phyloP scores from a whole-genome alignment of 257 asterid genomes.

The Lithospermum erythrorhizon region DNA sequence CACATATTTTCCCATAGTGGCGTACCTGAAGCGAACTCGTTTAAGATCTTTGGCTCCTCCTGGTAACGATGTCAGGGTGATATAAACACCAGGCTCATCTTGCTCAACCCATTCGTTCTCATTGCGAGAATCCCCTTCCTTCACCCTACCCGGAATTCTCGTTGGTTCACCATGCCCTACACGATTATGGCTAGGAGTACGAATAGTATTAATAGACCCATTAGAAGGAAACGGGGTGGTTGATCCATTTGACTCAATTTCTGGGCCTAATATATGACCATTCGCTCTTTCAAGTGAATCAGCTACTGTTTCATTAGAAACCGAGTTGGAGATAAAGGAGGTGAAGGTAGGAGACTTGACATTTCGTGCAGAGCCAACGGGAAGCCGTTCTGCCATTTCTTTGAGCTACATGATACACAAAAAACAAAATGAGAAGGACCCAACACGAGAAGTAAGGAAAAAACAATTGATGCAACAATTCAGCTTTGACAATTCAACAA shows the following conservation, averaged over 20 bases:
- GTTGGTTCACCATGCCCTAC: conserved; percentile 40
- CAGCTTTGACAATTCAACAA: too few relatives aligned
- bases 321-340: conserved; percentile 32
- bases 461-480: conserved; percentile 1
- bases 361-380: conserved; percentile 83
- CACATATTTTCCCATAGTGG: background rate
- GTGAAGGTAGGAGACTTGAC: conserved; percentile 56
- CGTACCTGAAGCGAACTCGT: conserved; percentile 97
- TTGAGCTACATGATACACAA: conserved; percentile 46
- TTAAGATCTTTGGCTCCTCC: conserved; percentile 89
- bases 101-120: conserved; percentile 97
- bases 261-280: conserved; percentile 45
- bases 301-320: conserved; percentile 37
- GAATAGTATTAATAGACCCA: conserved; percentile 45
- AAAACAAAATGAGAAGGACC: conserved; percentile 7
- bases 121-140: conserved; percentile 57
- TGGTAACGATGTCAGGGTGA: conserved; percentile 83
- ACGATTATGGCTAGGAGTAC: conserved; percentile 43
- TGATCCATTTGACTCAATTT: conserved; percentile 50
- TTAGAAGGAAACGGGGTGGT: conserved; percentile 36
- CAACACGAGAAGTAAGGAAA: background rate
- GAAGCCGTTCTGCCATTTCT: conserved; percentile 97
- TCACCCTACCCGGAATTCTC: conserved; percentile 56
- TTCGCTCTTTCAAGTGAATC: conserved; percentile 37
- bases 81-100: conserved; percentile 95